Base-by-base conservation (phyloP, 164 flowering plant genomes). In the Kalanchoe fedtschenkoi region DNA sequence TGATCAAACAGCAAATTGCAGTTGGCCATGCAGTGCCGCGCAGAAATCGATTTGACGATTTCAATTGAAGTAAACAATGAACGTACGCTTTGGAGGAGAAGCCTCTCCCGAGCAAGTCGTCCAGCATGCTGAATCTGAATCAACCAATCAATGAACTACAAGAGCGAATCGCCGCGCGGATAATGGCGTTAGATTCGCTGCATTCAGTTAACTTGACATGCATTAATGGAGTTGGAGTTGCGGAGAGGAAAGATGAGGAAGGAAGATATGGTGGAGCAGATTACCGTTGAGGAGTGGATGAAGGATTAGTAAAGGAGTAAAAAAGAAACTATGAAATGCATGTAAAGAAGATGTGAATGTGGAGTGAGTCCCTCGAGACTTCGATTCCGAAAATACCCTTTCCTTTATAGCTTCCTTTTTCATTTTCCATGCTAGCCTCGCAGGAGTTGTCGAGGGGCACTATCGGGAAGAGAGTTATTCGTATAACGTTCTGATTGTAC, bases 21-120 rank as follows among this genome's bases (percentile, higher is more conserved):
- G 5, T 13, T 9, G n/a, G n/a, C n/a, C n/a, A n/a, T n/a, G n/a
- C 16, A 64, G 4, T 39, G 6, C 34, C 6, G 62, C 28, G 46
- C 19, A 64, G 41, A 46, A 19, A 13, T 30, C 69, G 65, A 37
- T 46, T 24, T 43, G n/a, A n/a, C n/a, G n/a, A n/a, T n/a, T n/a
- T n/a, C n/a, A 47, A 44, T 37, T 15, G 13, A 37, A 37, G 32
- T 33, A 46, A 34, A 54, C 74, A 51, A 26, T 33, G 42, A 34
- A 54, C 74, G 44, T 33, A 92, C 96, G 95, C 84, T 77, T 87
- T 92, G 33, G 88, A 57, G 65, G 81, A 62, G 62, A 84, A 84
- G 9, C 93, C 83, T 38, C 91, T 79, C 41, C 91, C 93, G 28
- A 86, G 66, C 14, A 92, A 32, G 2, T 91, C 93, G 77, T 84